Evolutionary conservation across 2,329 filamentous ascomycete genomes (phyloP).

Genomic region (Sarocladium strictum): DNA sequence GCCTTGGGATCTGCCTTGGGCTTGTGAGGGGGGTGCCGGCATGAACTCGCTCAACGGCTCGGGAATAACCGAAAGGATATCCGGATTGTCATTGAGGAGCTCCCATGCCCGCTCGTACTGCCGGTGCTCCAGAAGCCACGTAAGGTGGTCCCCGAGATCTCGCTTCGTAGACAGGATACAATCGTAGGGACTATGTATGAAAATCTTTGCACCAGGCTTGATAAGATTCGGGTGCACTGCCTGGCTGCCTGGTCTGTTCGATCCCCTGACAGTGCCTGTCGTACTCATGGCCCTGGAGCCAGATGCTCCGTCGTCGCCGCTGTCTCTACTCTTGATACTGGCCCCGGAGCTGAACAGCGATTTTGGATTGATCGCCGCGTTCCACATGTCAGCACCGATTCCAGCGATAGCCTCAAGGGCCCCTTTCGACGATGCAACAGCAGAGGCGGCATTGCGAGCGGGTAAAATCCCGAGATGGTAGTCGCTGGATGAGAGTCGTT

Average conservation of each 20-base stretch:
- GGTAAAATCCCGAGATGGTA: conserved; percentile 86
- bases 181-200: conserved; percentile 94
- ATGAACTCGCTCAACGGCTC: conserved; percentile 34
- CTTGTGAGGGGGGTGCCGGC: conserved; percentile 35
- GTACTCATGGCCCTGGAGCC: conserved; percentile 36
- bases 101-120: conserved; percentile 85
- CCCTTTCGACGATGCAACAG: conserved; percentile 60
- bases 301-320: conserved; percentile 51
- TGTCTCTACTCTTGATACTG: conserved; percentile 61
- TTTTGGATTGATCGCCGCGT: conserved; percentile 81
- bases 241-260: conserved; percentile 20
- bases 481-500: conserved; percentile 79
- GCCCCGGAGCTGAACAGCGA: conserved; percentile 81
- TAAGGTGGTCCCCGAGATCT: conserved; percentile 77
- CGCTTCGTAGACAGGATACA: conserved; percentile 88
- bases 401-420: conserved; percentile 71
- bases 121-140: conserved; percentile 77
- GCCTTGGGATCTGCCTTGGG: conserved; percentile 29
- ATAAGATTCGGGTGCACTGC: conserved; percentile 48
- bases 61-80: conserved; percentile 46
- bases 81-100: conserved; percentile 80
- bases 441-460: conserved; percentile 60
- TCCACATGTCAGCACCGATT: conserved; percentile 75
- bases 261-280: conserved; percentile 21
- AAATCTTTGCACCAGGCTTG: conserved; percentile 64